A percentile compares a stretch with the other conserved stretches of the same genome.
phyloP scores from a whole-genome alignment of 2,329 filamentous ascomycete species.

The Diaporthe citriasiana region DNA sequence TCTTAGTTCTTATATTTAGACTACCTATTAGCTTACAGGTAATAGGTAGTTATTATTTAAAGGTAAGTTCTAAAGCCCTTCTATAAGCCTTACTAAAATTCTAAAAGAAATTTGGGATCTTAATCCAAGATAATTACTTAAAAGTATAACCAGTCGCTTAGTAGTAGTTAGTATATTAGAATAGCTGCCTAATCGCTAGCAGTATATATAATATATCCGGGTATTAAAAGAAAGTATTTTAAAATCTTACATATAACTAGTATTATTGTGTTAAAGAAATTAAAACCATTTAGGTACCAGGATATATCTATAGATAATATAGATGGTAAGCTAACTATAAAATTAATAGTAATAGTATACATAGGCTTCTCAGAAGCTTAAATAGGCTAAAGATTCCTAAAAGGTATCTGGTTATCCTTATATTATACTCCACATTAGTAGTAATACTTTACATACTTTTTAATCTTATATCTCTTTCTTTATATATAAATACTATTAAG shows the following conservation, averaged over 20 bases:
- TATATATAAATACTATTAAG: too few species aligned
- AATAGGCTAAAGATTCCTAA: too few species aligned
- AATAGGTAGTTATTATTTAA: background rate
- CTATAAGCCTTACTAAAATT: background rate
- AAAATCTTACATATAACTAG: background rate
- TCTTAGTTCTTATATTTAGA: background rate
- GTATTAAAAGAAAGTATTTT: background rate
- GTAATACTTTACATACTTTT: too few species aligned
- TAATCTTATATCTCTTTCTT: too few species aligned
- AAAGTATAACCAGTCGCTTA: background rate
- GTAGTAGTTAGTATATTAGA: background rate
- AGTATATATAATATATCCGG: background rate
- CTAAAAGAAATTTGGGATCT: background rate
- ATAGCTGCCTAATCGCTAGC: background rate
- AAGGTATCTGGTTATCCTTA: too few species aligned
- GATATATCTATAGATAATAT: too few species aligned
- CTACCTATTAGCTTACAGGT: background rate
- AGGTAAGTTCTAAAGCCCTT: too few species aligned
- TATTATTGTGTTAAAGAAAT: background rate
- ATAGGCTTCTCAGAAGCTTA: too few species aligned
- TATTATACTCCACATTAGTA: too few species aligned
- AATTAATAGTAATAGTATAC: too few species aligned
- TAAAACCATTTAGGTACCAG: background rate
- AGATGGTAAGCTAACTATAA: too few species aligned
- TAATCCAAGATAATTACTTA: background rate